Evolutionary conservation across 2,329 filamentous ascomycete genomes (phyloP).

Genomic region (Fusarium floridanum): DNA sequence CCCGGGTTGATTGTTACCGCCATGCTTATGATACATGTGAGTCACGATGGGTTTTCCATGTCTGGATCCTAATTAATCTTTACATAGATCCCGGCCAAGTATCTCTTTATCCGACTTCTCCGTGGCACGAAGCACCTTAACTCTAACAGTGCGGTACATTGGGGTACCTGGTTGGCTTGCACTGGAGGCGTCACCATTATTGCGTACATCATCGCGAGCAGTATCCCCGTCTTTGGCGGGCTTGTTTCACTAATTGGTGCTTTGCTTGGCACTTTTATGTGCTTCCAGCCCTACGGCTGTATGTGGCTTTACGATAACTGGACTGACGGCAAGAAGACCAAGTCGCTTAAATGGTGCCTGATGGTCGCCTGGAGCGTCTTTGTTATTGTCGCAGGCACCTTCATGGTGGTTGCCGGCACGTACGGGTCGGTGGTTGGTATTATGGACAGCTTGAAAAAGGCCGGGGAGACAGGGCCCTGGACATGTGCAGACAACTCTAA

Average conservation of each 20-base stretch:
- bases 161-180: slow-evolving; percentile 40
- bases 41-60: background rate
- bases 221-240: slow-evolving; percentile 1
- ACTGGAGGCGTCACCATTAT: slow-evolving; percentile 6
- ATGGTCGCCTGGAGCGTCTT: background rate
- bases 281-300: slow-evolving; percentile 6
- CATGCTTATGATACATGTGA: slow-evolving; percentile 43
- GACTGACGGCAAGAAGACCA: background rate
- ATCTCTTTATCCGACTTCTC: slow-evolving; percentile 44
- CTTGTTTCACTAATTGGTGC: slow-evolving; percentile 12
- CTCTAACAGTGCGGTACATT: slow-evolving; percentile 41
- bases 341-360: background rate
- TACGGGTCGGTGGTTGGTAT: slow-evolving; percentile 1
- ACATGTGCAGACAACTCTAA: slow-evolving; percentile 1
- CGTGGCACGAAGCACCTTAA: slow-evolving; percentile 44
- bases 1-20: slow-evolving; percentile 45
- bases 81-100: slow-evolving; percentile 37
- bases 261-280: slow-evolving; percentile 11
- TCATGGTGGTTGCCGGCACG: background rate
- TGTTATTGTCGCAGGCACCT: background rate
- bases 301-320: slow-evolving; percentile 17
- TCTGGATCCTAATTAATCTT: background rate
- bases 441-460: background rate
- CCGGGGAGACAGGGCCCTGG: background rate
- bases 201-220: slow-evolving; percentile 9